Evolutionary conservation across 192 early-diverging fungal genomes (phyloP).

Genomic region (Diversispora eburnea): DNA sequence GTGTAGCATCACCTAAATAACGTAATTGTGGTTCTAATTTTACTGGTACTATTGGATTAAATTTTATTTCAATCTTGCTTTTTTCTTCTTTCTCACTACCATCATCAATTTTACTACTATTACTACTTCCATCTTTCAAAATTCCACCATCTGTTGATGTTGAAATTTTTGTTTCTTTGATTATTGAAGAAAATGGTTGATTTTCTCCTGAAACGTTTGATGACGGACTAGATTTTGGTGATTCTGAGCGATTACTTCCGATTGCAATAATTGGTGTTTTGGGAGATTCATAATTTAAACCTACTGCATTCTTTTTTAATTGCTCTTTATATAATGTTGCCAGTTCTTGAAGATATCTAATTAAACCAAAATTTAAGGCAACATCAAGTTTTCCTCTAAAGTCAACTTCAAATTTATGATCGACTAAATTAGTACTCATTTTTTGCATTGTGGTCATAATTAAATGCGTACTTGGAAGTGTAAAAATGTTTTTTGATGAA

Average conservation of each 20-base stretch:
- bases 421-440: conserved; percentile 18
- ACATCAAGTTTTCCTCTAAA: conserved; percentile 45
- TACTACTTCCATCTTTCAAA: neutral
- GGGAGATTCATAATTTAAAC: neutral
- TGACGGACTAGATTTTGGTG: neutral
- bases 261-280: neutral
- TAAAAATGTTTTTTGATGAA: conserved; percentile 36
- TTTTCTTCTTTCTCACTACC: conserved; percentile 6
- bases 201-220: neutral
- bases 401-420: conserved; percentile 38
- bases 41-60: conserved; percentile 33
- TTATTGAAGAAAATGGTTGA: neutral
- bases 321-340: conserved; percentile 38
- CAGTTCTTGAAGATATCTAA: conserved; percentile 45
- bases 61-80: neutral
- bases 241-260: neutral
- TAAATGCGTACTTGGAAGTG: conserved; percentile 39
- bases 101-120: neutral
- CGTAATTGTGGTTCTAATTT: conserved; percentile 46
- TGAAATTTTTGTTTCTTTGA: conserved; percentile 1
- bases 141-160: neutral
- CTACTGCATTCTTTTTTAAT: conserved; percentile 30
- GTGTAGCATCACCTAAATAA: conserved; percentile 50
- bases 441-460: conserved; percentile 38
- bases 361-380: conserved; percentile 45